Evolutionary conservation across 768 basidiomycete genomes (phyloP), one percentile per base, ranked within the genome.

Genomic region (Leccinellum rugosiceps): DNA sequence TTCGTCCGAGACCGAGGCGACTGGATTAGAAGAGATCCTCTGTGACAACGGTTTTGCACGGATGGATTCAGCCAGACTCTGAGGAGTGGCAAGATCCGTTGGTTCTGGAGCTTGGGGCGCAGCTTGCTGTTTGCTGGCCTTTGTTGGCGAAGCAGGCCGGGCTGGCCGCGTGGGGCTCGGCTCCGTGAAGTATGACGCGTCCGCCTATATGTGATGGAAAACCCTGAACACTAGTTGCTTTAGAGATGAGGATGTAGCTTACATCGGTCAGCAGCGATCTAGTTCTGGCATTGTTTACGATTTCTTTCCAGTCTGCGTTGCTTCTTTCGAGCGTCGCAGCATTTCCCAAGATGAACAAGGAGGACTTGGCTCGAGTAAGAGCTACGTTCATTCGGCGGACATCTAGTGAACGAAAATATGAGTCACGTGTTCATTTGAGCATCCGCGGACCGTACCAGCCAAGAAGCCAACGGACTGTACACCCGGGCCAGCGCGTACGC

Each of bases 311-410:
- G 13, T 78, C 84, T 17, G 78, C 75, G 63, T 95, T 87, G 61
- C 93, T 92, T 53, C 94, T 78, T 70, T 94, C 90, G 6, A 99
- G 79, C 1, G 95, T 98, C 7, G 92, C 77, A 13, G 87, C 88
- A 71, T 98, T 87, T 7, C 97, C 97, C 30, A 99, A 79, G 55
- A 99, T 86, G 72, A 94, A 99, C 3, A 99, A 75, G 10, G 96
- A 97, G 7, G 93, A 93, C 65, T 89, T 91, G 3, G 96, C 93
- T 64, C 97, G 86, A n/a, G 96, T 99, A 25, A 99, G 75, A 28
- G 95, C 95, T n/a, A 99, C 96, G 72, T 99, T 98, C 91, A 98
- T 96, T 45, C 96, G 87, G 45, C 95, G 86, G 21, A 80, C 71
- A 71, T 96, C 90, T 85, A 57, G 34, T 14, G 47, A 28, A 34